phyloP scores from a whole-genome alignment of 1,284 basidiomycete species.

The Schizophyllum amplum region DNA sequence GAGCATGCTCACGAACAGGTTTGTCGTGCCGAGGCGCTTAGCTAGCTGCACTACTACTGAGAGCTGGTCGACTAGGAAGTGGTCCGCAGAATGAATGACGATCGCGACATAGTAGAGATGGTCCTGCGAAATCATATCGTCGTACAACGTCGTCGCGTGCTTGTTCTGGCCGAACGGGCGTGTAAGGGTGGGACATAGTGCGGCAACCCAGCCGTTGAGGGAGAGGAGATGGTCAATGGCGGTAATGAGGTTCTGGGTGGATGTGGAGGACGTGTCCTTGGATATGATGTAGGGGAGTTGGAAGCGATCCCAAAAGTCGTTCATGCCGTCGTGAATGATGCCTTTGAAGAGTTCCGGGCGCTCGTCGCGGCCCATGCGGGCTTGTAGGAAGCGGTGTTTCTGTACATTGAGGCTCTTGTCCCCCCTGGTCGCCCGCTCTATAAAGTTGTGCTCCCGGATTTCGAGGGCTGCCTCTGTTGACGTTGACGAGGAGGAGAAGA shows the following conservation, averaged over 20 bases:
- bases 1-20: slow-evolving; percentile 92
- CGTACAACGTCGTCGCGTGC: slow-evolving; percentile 69
- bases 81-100: slow-evolving; percentile 92
- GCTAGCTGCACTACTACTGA: slow-evolving; percentile 93
- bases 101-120: slow-evolving; percentile 91
- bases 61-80: slow-evolving; percentile 94
- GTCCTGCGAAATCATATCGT: slow-evolving; percentile 74
- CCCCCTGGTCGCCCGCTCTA: slow-evolving; percentile 78
- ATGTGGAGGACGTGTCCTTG: slow-evolving; percentile 77
- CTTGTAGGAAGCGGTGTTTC: slow-evolving; percentile 80
- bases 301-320: slow-evolving; percentile 87
- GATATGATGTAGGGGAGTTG: slow-evolving; percentile 82
- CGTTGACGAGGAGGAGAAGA: slow-evolving; percentile 36
- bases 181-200: slow-evolving; percentile 82
- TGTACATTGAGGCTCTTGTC: slow-evolving; percentile 83
- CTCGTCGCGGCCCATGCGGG: slow-evolving; percentile 78
- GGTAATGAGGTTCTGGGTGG: slow-evolving; percentile 78
- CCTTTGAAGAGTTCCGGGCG: slow-evolving; percentile 72
- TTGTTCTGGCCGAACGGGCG: slow-evolving; percentile 88
- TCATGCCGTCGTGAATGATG: slow-evolving; percentile 67
- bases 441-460: slow-evolving; percentile 73
- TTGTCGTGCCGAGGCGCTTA: slow-evolving; percentile 77
- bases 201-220: slow-evolving; percentile 98
- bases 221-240: slow-evolving; percentile 87
- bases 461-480: slow-evolving; percentile 31